phyloP scores from a whole-genome alignment of 2,329 filamentous ascomycete genomes.

The Penicillium capsulatum region DNA sequence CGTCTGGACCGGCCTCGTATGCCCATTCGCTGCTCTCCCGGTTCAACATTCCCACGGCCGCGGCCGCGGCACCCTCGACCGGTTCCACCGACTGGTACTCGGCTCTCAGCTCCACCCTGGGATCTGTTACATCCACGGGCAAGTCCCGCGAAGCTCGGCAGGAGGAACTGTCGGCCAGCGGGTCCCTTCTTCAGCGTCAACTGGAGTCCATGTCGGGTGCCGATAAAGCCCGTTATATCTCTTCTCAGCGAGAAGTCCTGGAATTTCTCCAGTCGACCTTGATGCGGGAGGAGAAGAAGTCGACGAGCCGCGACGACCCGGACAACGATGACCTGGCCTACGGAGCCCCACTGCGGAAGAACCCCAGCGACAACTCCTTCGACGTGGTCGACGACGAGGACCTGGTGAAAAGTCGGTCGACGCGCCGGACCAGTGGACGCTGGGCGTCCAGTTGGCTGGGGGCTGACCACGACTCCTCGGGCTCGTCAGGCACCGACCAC shows the following conservation, averaged over 20 bases:
- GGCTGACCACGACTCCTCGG: constrained; percentile 22
- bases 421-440: constrained; percentile 22
- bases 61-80: constrained; percentile 46
- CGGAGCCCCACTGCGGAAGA: constrained; percentile 61
- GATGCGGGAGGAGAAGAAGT: constrained; percentile 68
- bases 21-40: constrained; percentile 77
- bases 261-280: constrained; percentile 70
- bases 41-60: constrained; percentile 73
- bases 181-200: constrained; percentile 65
- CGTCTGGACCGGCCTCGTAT: constrained; percentile 51
- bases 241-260: constrained; percentile 73
- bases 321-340: constrained; percentile 40
- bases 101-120: constrained; percentile 69
- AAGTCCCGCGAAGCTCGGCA: constrained; percentile 40
- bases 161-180: constrained; percentile 53
- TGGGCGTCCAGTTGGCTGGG: constrained; percentile 35
- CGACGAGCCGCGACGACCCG: constrained; percentile 43
- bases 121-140: constrained; percentile 51
- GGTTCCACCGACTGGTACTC: constrained; percentile 67
- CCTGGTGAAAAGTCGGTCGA: constrained; percentile 25
- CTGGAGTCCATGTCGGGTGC: constrained; percentile 58
- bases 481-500: constrained; percentile 28
- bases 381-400: constrained; percentile 80
- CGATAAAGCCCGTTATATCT: constrained; percentile 70
- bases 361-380: constrained; percentile 81